A percentile compares a stretch with the other conserved stretches of the same genome.
Evolutionary conservation across 805 yeast genomes (phyloP).

Genomic region (Spathaspora gorwiae): DNA sequence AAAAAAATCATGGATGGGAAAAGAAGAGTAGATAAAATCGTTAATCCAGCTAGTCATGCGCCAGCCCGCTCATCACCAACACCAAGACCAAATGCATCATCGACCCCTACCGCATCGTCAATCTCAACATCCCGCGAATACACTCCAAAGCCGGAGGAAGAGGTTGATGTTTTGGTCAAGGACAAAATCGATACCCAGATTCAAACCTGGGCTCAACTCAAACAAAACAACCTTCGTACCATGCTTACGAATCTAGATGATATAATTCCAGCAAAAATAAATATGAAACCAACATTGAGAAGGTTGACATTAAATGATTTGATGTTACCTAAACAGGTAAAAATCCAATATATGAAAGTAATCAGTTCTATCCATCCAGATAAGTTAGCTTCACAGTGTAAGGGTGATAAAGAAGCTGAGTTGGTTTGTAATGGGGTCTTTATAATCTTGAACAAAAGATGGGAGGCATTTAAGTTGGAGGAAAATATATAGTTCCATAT

Average conservation of each 20-base stretch:
- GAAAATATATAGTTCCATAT: constrained; percentile 27
- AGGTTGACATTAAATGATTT: constrained; percentile 43
- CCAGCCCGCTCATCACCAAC: constrained; percentile 1
- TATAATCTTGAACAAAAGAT: constrained; percentile 75
- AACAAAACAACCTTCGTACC: constrained; percentile 76
- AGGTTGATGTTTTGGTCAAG: constrained; percentile 47
- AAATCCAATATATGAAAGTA: constrained; percentile 76
- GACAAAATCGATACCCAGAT: constrained; percentile 9
- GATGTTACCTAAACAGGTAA: constrained; percentile 86
- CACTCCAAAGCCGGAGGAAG: constrained; percentile 26
- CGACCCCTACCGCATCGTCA: constrained; percentile 3
- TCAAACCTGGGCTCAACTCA: constrained; percentile 38
- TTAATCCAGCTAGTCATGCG: constrained; percentile 44
- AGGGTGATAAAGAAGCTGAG: constrained; percentile 61
- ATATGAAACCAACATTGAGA: constrained; percentile 35
- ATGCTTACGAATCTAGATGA: constrained; percentile 64
- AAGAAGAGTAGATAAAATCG: constrained; percentile 64
- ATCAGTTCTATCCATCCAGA: constrained; percentile 81
- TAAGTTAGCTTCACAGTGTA: constrained; percentile 48
- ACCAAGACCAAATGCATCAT: constrained; percentile 1
- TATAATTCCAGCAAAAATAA: constrained; percentile 53
- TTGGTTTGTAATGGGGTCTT: constrained; percentile 87
- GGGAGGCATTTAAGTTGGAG: constrained; percentile 74
- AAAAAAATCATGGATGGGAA: constrained; percentile 72
- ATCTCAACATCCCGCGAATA: neutral